These are phyloP conservation scores for Rhizopogon sp. DNA, from an alignment of 768 basidiomycete genomes.

Conservation along the genomic window DNA sequence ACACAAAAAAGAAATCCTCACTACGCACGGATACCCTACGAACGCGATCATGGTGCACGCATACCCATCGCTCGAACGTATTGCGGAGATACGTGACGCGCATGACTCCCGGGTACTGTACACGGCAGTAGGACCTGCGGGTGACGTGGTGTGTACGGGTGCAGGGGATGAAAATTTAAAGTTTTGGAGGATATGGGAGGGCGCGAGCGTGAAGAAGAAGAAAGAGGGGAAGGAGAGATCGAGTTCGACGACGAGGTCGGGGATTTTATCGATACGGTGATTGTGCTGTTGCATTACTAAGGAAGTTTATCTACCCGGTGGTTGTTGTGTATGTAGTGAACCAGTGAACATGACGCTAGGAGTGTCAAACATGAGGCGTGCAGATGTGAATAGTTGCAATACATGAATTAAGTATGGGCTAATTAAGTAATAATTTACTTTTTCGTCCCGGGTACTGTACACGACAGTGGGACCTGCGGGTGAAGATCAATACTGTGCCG, in stretches of 20 bases:
- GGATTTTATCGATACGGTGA: conserved; percentile 34
- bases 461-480: too few relatives aligned
- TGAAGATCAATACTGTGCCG: too few relatives aligned
- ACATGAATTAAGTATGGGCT: too few relatives aligned
- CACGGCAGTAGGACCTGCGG: conserved; percentile 80
- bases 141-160: conserved; percentile 88
- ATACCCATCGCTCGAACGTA: conserved; percentile 66
- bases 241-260: conserved; percentile 18
- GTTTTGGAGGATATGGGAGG: conserved; percentile 89
- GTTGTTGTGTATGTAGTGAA: not conserved
- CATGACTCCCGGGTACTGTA: conserved; percentile 91
- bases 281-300: not conserved
- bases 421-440: too few relatives aligned
- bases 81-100: conserved; percentile 83
- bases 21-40: conserved; percentile 93
- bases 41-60: conserved; percentile 77
- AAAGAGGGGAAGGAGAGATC: conserved; percentile 30
- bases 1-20: conserved; percentile 84
- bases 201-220: conserved; percentile 34
- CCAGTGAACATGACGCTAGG: too few relatives aligned
- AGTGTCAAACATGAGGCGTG: too few relatives aligned
- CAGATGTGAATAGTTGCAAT: too few relatives aligned
- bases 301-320: not conserved
- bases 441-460: too few relatives aligned
- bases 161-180: conserved; percentile 96